Evolutionary conservation across 2,329 filamentous ascomycete genomes (phyloP).

Genomic region (Corniculantispora saksenae): DNA sequence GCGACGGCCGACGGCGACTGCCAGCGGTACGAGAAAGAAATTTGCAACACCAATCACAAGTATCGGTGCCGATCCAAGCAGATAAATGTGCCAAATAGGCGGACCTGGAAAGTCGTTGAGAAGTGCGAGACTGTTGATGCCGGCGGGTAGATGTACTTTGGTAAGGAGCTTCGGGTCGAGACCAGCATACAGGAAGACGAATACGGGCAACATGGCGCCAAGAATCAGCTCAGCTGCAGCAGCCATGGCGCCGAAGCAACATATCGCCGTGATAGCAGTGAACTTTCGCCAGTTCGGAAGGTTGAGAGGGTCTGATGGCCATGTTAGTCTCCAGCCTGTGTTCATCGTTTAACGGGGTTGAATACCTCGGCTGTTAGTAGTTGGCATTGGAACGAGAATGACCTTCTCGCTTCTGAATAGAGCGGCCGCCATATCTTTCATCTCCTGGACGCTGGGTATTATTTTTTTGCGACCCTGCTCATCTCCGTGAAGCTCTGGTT

Average conservation of each 20-base stretch:
- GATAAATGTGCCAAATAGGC: conserved; percentile 31
- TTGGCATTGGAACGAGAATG: too few relatives aligned
- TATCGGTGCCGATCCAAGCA: conserved; percentile 37
- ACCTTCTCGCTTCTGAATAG: too few relatives aligned
- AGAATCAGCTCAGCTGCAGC: conserved; percentile 26
- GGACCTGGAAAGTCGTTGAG: conserved; percentile 32
- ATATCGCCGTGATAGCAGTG: neutral
- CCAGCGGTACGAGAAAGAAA: conserved; percentile 39
- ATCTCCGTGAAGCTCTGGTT: too few relatives aligned
- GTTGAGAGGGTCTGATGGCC: conserved; percentile 17
- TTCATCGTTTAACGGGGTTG: too few relatives aligned
- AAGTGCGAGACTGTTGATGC: conserved; percentile 32
- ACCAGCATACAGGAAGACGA: conserved; percentile 37
- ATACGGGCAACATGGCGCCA: conserved; percentile 35
- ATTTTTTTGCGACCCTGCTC: too few relatives aligned
- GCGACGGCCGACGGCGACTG: conserved; percentile 37
- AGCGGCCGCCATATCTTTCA: too few relatives aligned
- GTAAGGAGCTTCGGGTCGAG: conserved; percentile 32
- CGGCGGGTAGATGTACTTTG: conserved; percentile 26
- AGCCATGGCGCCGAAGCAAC: conserved; percentile 35
- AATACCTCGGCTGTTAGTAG: too few relatives aligned
- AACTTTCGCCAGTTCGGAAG: conserved; percentile 9
- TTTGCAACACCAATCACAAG: conserved; percentile 37
- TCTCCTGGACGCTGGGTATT: too few relatives aligned
- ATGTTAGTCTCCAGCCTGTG: too few relatives aligned